Evolutionary conservation across 2,329 filamentous ascomycete genomes (phyloP).

Genomic region (Fragosphaeria purpurea): DNA sequence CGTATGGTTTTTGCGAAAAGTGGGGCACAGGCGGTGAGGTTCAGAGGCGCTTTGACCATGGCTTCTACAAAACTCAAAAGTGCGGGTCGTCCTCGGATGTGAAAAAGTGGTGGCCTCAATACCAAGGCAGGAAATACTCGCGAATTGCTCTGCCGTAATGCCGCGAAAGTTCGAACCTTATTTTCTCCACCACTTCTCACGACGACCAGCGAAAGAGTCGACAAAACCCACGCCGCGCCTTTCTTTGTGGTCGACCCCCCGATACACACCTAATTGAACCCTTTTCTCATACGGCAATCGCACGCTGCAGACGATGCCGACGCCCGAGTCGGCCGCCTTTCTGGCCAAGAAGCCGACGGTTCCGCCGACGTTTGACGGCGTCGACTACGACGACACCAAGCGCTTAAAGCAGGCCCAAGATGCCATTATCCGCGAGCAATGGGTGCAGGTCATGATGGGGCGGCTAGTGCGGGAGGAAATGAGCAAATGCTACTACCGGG

Average conservation of each 20-base stretch:
- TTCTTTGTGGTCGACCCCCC: no score
- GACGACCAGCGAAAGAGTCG: no score
- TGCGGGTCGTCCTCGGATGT: not conserved
- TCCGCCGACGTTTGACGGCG: constrained; percentile 72
- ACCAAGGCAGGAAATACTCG: no score
- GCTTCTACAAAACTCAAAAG: not conserved
- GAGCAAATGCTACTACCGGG: constrained; percentile 73
- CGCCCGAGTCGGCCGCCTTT: constrained; percentile 72
- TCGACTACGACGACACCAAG: constrained; percentile 76
- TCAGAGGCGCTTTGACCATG: not conserved
- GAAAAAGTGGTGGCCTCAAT: not conserved
- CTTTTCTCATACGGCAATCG: no score
- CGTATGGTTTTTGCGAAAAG: not conserved
- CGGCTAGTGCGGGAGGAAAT: constrained; percentile 72
- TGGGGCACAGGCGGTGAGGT: constrained; percentile 17
- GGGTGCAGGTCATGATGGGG: constrained; percentile 85
- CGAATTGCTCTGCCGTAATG: no score
- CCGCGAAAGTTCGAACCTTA: no score
- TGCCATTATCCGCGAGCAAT: constrained; percentile 74
- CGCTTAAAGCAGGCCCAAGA: constrained; percentile 76
- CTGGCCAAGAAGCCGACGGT: constrained; percentile 77
- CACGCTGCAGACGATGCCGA: constrained; percentile 51
- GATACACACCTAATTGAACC: no score
- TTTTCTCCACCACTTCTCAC: no score
- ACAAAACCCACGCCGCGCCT: no score